phyloP scores from a whole-genome alignment of 148 eudicot species.

The Diospyros kaki region DNA sequence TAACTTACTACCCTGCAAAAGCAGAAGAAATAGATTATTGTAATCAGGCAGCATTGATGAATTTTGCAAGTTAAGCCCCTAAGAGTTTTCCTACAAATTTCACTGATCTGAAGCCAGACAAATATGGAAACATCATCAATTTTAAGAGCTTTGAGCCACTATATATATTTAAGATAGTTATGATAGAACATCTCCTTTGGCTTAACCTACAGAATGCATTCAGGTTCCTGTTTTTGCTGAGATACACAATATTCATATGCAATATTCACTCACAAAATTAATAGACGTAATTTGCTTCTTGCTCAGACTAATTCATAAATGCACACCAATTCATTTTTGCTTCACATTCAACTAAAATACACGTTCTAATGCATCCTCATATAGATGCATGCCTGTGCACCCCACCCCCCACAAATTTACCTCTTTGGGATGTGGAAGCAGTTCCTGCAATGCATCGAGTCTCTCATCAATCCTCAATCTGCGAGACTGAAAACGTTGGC shows the following conservation, averaged over 20 bases:
- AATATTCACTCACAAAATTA: neutral
- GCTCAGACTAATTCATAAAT: neutral
- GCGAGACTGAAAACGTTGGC: conserved; percentile 28
- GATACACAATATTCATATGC: neutral
- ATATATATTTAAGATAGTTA: neutral
- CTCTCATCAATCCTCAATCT: conserved; percentile 29
- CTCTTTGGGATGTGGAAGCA: conserved; percentile 37
- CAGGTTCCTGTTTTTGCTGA: neutral
- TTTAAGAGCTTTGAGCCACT: conserved; percentile 2
- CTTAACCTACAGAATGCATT: neutral
- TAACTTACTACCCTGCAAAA: conserved; percentile 34
- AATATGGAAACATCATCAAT: neutral
- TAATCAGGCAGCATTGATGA: neutral
- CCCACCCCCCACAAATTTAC: conserved; percentile 10
- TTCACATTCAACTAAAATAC: too few species aligned
- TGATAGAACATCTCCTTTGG: too few species aligned
- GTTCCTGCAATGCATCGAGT: conserved; percentile 29
- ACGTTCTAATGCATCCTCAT: neutral
- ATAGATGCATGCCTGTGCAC: neutral
- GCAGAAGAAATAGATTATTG: neutral
- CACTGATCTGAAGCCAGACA: neutral
- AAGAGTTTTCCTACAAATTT: neutral
- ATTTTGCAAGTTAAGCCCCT: neutral
- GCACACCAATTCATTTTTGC: neutral
- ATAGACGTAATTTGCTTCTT: neutral